phyloP scores from a whole-genome alignment of 1,284 basidiomycete genomes.

The Apiotrichum gracile region DNA sequence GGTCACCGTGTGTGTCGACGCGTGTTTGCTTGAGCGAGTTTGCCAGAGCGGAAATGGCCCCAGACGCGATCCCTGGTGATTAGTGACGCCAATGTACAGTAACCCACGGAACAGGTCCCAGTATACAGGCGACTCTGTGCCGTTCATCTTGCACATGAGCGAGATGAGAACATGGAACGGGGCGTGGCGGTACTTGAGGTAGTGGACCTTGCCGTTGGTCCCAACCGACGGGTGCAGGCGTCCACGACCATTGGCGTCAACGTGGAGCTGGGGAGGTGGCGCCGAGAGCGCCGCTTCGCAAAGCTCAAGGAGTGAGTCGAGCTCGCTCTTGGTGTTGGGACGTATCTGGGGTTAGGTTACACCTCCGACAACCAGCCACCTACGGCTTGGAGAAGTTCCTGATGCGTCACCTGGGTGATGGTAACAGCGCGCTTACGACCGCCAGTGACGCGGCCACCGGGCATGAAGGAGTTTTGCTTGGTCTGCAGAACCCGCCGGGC shows the following conservation, averaged over 20 bases:
- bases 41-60: slow-evolving; percentile 9
- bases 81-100: not conserved
- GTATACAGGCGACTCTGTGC: slow-evolving; percentile 31
- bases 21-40: not conserved
- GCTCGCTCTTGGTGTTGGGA: slow-evolving; percentile 31
- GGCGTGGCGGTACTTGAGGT: slow-evolving; percentile 43
- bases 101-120: slow-evolving; percentile 41
- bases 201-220: slow-evolving; percentile 28
- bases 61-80: not conserved
- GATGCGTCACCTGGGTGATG: slow-evolving; percentile 35
- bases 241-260: slow-evolving; percentile 8
- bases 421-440: slow-evolving; percentile 42
- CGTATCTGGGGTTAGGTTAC: slow-evolving; percentile 27
- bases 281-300: slow-evolving; percentile 37
- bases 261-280: slow-evolving; percentile 7
- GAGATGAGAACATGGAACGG: slow-evolving; percentile 42
- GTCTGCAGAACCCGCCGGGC: slow-evolving; percentile 35
- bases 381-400: slow-evolving; percentile 40
- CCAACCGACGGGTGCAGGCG: slow-evolving; percentile 15
- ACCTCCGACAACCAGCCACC: not conserved
- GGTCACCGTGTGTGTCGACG: not conserved
- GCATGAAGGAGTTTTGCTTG: slow-evolving; percentile 42
- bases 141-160: slow-evolving; percentile 33
- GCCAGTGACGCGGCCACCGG: slow-evolving; percentile 28
- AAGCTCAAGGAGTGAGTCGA: slow-evolving; percentile 35